Conservation (phyloP, 2,329 filamentous ascomycete species). For the Fusarium floridanum region DNA sequence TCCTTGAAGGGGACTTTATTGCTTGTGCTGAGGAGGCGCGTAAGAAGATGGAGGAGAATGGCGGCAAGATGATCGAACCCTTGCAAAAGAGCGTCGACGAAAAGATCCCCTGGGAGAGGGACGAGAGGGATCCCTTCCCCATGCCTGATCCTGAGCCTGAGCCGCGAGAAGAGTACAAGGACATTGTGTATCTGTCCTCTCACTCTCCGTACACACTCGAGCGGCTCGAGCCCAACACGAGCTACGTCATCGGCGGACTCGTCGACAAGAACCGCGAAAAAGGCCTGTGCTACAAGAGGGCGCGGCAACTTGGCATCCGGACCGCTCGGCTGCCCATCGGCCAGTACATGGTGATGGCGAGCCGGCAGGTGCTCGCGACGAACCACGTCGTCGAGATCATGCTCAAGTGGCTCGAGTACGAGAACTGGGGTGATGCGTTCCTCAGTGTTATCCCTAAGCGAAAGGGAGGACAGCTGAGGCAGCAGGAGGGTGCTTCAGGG, state of each 20-base stretch:
- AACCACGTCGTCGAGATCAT: conserved; percentile 99
- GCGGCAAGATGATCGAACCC: conserved; percentile 71
- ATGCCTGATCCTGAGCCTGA: conserved; percentile 51
- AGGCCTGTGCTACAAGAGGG: conserved; percentile 89
- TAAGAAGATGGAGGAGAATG: conserved; percentile 70
- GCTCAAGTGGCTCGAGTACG: conserved; percentile 89
- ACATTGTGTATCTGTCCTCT: conserved; percentile 88
- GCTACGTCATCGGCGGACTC: conserved; percentile 92
- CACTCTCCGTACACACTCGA: conserved; percentile 90
- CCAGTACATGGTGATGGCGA: conserved; percentile 93
- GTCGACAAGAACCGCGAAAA: conserved; percentile 98
- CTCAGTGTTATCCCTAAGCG: conserved; percentile 88
- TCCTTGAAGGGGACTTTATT: conserved; percentile 81
- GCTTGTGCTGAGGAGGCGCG: conserved; percentile 75
- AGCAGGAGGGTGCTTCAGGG: conserved; percentile 43
- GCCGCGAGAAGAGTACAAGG: conserved; percentile 51
- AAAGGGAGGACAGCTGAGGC: conserved; percentile 81
- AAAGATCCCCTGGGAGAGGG: conserved; percentile 48
- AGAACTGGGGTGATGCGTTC: conserved; percentile 94
- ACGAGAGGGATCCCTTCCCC: conserved; percentile 51
- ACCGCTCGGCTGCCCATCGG: conserved; percentile 95
- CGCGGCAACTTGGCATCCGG: conserved; percentile 79
- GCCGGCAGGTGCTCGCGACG: conserved; percentile 86
- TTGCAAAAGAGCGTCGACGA: conserved; percentile 59
- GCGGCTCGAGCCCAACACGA: conserved; percentile 86